These are phyloP conservation scores for Capronia coronata DNA, from an alignment of 2,329 filamentous ascomycete genomes.

Conservation along the genomic window DNA sequence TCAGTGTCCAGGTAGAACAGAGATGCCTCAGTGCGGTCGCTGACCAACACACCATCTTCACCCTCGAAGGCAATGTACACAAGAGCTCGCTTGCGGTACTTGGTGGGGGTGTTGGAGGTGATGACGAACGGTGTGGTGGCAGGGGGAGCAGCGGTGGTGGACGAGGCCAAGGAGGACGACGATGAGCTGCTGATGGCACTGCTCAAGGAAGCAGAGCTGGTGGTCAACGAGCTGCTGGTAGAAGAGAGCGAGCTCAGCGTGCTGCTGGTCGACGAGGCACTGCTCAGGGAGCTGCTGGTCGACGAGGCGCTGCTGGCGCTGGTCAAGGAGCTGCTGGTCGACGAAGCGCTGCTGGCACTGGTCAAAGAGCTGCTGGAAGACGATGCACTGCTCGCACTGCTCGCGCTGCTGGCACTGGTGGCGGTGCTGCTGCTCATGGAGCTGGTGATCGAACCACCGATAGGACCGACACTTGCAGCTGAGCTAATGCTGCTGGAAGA, in stretches of 20 bases:
- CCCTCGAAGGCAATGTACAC: constrained; percentile 18
- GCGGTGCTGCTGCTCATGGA: too few relatives aligned
- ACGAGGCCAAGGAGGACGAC: background rate
- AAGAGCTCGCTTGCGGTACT: constrained; percentile 18
- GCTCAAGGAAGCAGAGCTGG: background rate
- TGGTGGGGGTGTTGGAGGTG: constrained; percentile 5
- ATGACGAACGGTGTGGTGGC: constrained; percentile 5
- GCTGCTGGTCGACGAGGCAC: background rate
- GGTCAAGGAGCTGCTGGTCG: background rate
- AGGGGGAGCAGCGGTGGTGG: constrained; percentile 1
- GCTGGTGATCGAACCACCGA: too few relatives aligned
- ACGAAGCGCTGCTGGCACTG: background rate
- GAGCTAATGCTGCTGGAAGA: constrained; percentile 3
- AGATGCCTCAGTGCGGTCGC: constrained; percentile 10
- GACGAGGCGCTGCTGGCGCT: background rate
- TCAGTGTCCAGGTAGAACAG: constrained; percentile 14
- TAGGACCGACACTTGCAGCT: too few relatives aligned
- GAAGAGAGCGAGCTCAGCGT: background rate
- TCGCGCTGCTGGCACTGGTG: too few relatives aligned
- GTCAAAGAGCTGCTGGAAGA: background rate
- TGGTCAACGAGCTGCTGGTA: background rate
- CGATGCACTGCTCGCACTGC: background rate
- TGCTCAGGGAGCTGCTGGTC: background rate
- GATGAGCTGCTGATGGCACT: constrained; percentile 3
- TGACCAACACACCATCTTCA: constrained; percentile 9